Conservation (phyloP, 306 rosid species). For the Potentilla sterilis region DNA sequence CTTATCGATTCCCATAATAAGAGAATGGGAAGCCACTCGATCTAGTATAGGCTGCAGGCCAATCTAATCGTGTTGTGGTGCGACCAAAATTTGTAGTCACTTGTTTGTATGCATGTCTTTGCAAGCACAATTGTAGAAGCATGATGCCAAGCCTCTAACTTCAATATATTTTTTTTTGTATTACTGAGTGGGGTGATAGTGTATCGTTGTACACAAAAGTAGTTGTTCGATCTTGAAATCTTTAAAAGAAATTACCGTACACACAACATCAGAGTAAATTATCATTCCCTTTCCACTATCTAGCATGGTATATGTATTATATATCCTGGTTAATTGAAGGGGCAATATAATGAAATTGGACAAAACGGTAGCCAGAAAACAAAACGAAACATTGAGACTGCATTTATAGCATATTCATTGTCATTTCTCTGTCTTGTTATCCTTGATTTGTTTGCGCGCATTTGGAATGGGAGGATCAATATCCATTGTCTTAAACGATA, state of each 20-base stretch:
- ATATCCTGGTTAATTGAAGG: neutral
- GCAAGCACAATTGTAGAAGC: neutral
- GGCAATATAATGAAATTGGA: neutral
- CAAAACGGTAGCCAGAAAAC: neutral
- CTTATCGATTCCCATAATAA: neutral
- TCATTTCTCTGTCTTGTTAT: neutral
- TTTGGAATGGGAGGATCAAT: neutral
- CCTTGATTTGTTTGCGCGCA: conserved; percentile 3
- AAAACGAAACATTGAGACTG: neutral
- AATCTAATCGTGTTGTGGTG: neutral
- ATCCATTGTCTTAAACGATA: conserved; percentile 8
- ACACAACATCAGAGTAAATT: no score
- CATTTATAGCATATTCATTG: neutral
- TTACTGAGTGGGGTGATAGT: no score
- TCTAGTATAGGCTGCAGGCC: neutral
- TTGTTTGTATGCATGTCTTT: neutral
- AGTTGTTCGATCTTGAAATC: no score
- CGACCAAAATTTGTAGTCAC: neutral
- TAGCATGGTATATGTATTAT: no score
- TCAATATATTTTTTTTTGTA: no score
- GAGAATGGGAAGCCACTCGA: conserved; percentile 5
- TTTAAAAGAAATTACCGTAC: no score
- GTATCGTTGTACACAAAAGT: no score
- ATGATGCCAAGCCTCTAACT: neutral
- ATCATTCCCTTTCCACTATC: no score